phyloP scores from a whole-genome alignment of 2,329 filamentous ascomycete genomes.

The Ceratocystis eucalypticola region DNA sequence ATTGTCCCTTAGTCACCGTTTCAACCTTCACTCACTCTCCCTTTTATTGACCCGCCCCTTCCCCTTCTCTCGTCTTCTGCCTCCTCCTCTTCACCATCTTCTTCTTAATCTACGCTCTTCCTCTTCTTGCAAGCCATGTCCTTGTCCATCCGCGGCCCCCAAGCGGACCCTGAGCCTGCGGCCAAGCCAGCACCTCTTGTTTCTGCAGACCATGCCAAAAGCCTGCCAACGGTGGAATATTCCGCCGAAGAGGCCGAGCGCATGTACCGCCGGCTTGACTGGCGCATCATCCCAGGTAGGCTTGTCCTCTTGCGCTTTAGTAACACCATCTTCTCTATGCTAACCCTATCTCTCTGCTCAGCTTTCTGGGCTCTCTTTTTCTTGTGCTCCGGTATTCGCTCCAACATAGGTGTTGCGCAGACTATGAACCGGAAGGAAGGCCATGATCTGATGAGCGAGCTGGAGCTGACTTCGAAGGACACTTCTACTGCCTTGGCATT shows the following conservation, averaged over 20 bases:
- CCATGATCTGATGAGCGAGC: conserved; percentile 61
- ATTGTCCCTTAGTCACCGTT: not conserved
- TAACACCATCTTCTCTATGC: not conserved
- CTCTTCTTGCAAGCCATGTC: not conserved
- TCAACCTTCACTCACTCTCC: not conserved
- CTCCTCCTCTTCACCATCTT: not conserved
- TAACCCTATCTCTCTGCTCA: conserved; percentile 21
- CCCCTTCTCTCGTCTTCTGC: not conserved
- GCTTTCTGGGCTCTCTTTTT: conserved; percentile 89
- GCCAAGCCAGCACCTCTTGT: not conserved
- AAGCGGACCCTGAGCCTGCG: not conserved
- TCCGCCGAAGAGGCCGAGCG: conserved; percentile 39
- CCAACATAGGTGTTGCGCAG: conserved; percentile 85
- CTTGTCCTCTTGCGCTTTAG: not conserved
- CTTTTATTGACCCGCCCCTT: not conserved
- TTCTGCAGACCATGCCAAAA: not conserved
- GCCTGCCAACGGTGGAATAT: conserved; percentile 28
- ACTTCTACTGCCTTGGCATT: conserved; percentile 72
- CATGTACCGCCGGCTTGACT: conserved; percentile 45
- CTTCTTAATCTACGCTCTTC: not conserved
- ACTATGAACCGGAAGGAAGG: conserved; percentile 66
- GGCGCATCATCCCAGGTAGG: conserved; percentile 45
- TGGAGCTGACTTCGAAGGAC: conserved; percentile 58
- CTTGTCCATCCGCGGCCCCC: not conserved
- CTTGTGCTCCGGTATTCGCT: conserved; percentile 79